A percentile compares a stretch with the other conserved stretches of the same genome.
Conservation (phyloP, 2,329 filamentous ascomycete genomes). For the Diplocarpon rosae region DNA sequence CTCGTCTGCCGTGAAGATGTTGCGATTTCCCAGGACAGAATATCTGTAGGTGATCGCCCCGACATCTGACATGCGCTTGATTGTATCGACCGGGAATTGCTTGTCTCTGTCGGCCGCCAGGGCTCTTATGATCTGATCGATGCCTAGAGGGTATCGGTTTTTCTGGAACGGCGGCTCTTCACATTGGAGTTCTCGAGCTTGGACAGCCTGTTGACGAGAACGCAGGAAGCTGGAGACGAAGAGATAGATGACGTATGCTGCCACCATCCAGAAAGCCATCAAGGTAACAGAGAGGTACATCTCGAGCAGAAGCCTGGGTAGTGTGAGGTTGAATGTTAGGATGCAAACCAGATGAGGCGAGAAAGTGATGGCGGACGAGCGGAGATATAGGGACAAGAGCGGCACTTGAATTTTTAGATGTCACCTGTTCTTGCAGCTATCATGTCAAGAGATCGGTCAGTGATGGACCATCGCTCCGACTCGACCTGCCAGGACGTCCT, state of each 20-base stretch:
- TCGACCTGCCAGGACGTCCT: too few species aligned
- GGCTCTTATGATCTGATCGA: slow-evolving; percentile 20
- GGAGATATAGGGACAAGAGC: too few species aligned
- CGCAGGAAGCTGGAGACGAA: slow-evolving; percentile 9
- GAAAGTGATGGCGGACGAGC: too few species aligned
- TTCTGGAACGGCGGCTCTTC: slow-evolving; percentile 16
- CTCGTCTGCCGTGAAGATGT: slow-evolving; percentile 21
- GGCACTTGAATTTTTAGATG: too few species aligned
- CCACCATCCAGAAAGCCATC: not conserved
- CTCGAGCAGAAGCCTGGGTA: not conserved
- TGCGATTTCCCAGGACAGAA: slow-evolving; percentile 13
- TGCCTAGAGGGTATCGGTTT: slow-evolving; percentile 19
- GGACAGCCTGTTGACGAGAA: slow-evolving; percentile 12
- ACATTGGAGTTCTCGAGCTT: slow-evolving; percentile 21
- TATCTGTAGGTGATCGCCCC: slow-evolving; percentile 23
- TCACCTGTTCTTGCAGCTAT: too few species aligned
- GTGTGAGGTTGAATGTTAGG: too few species aligned
- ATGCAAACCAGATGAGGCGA: too few species aligned
- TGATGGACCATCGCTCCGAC: too few species aligned
- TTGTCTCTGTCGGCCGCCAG: slow-evolving; percentile 17
- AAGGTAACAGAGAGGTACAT: slow-evolving; percentile 3
- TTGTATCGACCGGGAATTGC: slow-evolving; percentile 23
- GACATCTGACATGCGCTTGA: slow-evolving; percentile 26
- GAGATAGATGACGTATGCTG: slow-evolving; percentile 14
- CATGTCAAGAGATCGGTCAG: too few species aligned